Conservation (phyloP, 441 rosid genomes). For the Populus hybrid region DNA sequence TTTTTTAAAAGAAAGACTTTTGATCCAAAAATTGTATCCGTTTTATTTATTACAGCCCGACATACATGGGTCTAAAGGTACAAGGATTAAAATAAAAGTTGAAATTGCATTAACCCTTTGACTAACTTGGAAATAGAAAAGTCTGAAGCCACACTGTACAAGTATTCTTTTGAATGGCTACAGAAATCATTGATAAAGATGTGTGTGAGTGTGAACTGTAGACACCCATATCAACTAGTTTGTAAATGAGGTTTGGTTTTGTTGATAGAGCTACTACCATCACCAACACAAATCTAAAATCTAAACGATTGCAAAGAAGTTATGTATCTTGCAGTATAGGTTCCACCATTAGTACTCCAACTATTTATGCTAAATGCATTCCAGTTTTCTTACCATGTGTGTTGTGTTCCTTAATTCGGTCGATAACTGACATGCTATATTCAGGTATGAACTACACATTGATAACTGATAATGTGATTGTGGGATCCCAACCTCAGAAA, state of each 20-base stretch:
- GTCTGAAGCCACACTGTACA: neutral
- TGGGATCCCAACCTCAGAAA: conserved; percentile 90
- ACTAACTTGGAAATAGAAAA: neutral
- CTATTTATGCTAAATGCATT: neutral
- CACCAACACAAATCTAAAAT: neutral
- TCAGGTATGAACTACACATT: conserved; percentile 87
- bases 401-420: conserved; percentile 12
- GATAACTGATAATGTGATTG: conserved; percentile 70
- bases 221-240: neutral
- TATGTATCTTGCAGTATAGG: neutral
- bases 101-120: neutral
- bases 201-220: neutral
- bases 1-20: neutral
- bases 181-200: neutral
- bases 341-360: neutral
- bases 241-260: neutral
- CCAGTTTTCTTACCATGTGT: neutral
- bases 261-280: too few relatives aligned
- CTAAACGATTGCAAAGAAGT: neutral
- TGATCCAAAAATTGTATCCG: neutral
- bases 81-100: neutral
- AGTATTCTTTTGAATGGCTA: neutral
- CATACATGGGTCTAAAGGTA: neutral
- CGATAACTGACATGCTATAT: conserved; percentile 22
- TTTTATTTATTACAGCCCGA: neutral